Base-by-base conservation (phyloP, 2,329 filamentous ascomycete genomes). In the Macrophomina phaseolina region DNA sequence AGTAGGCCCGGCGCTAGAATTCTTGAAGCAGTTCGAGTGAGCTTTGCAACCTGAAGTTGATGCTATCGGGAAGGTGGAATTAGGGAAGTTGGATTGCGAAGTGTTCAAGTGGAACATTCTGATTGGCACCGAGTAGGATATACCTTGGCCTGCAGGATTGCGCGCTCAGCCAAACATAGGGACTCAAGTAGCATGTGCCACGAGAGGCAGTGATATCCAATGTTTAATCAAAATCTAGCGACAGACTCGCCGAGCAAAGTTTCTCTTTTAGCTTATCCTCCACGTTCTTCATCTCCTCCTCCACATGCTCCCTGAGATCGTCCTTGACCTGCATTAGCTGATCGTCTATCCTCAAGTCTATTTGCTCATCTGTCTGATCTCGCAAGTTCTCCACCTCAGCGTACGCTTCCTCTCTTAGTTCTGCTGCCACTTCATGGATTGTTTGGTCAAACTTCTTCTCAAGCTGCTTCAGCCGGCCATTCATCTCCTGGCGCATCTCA, bases 1-100 rank as follows among this genome's bases (percentile, higher is more conserved):
- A 46, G 74, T 74, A 67, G 69, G 72, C 23, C 65, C 67, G 28
- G 77, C 75, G 1, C 64, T 74, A 67, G 69, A 64, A 23, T 68
- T 70, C 18, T 63, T 75, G 42, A 65, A 65, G 46, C 58, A 68
- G 58, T 75, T 70, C 70, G 72, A 74, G 58, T 74, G 23, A 23
- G 23, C 23, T 23, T 23, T 23, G 23, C 23, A 63, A 38, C 11
- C 11, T 4, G 36, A 8, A 38, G 36, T 38, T 38, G 36, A 38
- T 12, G 11, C 11, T 7, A 12, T 38, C 36, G 36, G 36, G 11
- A 38, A 38, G 36, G 6, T 12, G 3, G 36, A 38, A 8, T 3
- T 3, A 38, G 23, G 23, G 23, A 38, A 8, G 2, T 38, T 3
- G 7, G 36, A 38, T 8, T 7, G 36, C 6, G 36, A 38, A 38